Evolutionary conservation across 106 monocot genomes (phyloP), one percentile per base, ranked within the genome.

Genomic region (Dioscorea zingiberensis): DNA sequence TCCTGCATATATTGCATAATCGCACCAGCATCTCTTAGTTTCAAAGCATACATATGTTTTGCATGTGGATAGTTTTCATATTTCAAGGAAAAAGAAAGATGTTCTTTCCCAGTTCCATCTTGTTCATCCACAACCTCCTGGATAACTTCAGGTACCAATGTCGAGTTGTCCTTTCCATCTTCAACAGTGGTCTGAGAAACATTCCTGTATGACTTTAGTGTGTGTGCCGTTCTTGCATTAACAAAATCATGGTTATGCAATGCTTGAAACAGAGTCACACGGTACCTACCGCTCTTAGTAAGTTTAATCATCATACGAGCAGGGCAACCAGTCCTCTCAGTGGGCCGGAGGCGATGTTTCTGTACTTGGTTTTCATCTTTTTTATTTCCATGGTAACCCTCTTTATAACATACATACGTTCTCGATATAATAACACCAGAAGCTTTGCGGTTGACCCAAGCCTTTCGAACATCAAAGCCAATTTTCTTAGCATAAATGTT

Each of bases 381-480:
- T 17, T 54, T 75, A 27, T 68, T 44, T 5, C 61, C 60, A 59
- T 60, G 30, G 44, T 23, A 60, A 9, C 76, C 76, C 18, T 69
- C 76, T 57, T 65, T 76, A 49, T 63, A 64, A 44, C 76, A 76
- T 12, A 69, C 70, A 47, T 64, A 79, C 15, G 71, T 79, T 54
- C 70, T 75, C 25, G 74, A 67, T 51, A 66, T 66, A 14, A 79
- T 68, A n/a, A 75, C 53, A 6, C 74, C 78, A 17, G 74, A 66
- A 9, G 71, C 26, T 58, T 59, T 75, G 44, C 67, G 54, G 17
- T 75, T 73, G 26, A 71, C 59, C 55, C 71, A 74, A 63, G 64
- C 67, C 48, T 79, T 83, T 24, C 83, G 30, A 6, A 83, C 78
- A 51, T 61, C 70, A 30, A 83, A 83, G 18, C 83, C 78, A 2